phyloP scores from a whole-genome alignment of 768 basidiomycete species.

The Tylopilus sp. region DNA sequence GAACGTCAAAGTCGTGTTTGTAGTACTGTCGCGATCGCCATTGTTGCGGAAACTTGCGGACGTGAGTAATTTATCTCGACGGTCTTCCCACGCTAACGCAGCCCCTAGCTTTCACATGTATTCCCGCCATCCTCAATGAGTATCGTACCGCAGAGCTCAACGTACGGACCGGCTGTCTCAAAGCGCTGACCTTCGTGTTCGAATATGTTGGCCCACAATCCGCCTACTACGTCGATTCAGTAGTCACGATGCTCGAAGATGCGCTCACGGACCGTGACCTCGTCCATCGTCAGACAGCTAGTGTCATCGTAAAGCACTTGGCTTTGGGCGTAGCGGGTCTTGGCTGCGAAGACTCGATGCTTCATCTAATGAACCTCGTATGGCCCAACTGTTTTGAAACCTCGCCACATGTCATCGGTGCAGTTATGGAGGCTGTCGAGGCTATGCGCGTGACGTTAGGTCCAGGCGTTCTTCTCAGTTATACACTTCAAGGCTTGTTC shows the following conservation, averaged over 20 bases:
- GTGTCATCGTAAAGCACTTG: slow-evolving; percentile 97
- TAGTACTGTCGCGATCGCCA: slow-evolving; percentile 96
- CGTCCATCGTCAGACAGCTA: slow-evolving; percentile 96
- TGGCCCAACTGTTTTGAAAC: slow-evolving; percentile 99
- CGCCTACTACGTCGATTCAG: slow-evolving; percentile 94
- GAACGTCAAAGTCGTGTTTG: slow-evolving; percentile 99
- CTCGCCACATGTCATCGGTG: slow-evolving; percentile 95
- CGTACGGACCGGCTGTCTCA: slow-evolving; percentile 97
- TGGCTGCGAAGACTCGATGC: slow-evolving; percentile 97
- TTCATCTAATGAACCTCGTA: slow-evolving; percentile 95
- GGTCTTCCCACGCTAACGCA: slow-evolving; percentile 5
- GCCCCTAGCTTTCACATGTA: slow-evolving; percentile 85
- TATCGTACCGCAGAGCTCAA: slow-evolving; percentile 98
- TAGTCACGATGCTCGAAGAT: slow-evolving; percentile 97
- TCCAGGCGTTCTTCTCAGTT: slow-evolving; percentile 87
- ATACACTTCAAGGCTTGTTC: slow-evolving; percentile 92
- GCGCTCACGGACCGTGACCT: slow-evolving; percentile 97
- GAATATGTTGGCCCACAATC: slow-evolving; percentile 98
- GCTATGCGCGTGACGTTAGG: slow-evolving; percentile 96
- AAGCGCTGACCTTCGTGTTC: slow-evolving; percentile 97
- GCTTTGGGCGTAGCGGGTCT: slow-evolving; percentile 96
- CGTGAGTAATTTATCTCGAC: slow-evolving; percentile 33
- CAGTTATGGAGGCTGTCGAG: slow-evolving; percentile 97
- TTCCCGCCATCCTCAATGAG: slow-evolving; percentile 97
- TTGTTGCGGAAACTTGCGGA: slow-evolving; percentile 92